These are phyloP conservation scores for Fusarium avenaceum DNA, from an alignment of 2,329 filamentous ascomycete genomes.

Conservation along the genomic window DNA sequence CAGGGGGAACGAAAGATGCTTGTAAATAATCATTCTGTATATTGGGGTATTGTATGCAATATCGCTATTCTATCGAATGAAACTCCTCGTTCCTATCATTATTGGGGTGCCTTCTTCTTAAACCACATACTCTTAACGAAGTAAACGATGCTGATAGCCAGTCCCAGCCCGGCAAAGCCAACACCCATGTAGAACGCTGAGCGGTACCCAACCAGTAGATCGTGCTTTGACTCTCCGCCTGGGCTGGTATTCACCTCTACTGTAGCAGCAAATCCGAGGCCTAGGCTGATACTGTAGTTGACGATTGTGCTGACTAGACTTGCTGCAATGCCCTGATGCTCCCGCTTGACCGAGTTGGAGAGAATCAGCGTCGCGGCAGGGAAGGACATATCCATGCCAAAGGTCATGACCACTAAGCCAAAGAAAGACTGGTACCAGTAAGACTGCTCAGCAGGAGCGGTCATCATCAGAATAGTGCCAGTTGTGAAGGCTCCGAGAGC, in stretches of 20 bases:
- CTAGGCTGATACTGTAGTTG: constrained; percentile 77
- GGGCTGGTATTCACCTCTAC: constrained; percentile 63
- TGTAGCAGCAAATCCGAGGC: constrained; percentile 75
- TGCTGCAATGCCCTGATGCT: constrained; percentile 62
- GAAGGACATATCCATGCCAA: constrained; percentile 75
- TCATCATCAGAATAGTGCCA: constrained; percentile 60
- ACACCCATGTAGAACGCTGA: constrained; percentile 36
- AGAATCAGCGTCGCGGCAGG: constrained; percentile 73
- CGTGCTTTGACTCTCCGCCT: constrained; percentile 36
- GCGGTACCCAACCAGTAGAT: constrained; percentile 28
- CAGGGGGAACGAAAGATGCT: neutral
- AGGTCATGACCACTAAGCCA: constrained; percentile 68
- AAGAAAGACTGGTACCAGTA: constrained; percentile 77
- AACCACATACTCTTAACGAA: constrained; percentile 32
- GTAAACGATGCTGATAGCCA: constrained; percentile 28
- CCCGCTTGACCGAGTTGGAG: constrained; percentile 63
- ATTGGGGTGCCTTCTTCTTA: constrained; percentile 1
- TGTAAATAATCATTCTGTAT: neutral
- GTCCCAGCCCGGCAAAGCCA: constrained; percentile 28
- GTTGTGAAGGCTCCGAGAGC: constrained; percentile 60
- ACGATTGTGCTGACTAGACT: constrained; percentile 74
- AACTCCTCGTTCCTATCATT: neutral
- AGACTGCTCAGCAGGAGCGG: constrained; percentile 65
- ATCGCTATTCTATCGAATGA: neutral
- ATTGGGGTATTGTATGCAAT: constrained; percentile 1